Evolutionary conservation across 106 monocot genomes (phyloP), one percentile per base, ranked within the genome.

Genomic region (Dioscorea alata): DNA sequence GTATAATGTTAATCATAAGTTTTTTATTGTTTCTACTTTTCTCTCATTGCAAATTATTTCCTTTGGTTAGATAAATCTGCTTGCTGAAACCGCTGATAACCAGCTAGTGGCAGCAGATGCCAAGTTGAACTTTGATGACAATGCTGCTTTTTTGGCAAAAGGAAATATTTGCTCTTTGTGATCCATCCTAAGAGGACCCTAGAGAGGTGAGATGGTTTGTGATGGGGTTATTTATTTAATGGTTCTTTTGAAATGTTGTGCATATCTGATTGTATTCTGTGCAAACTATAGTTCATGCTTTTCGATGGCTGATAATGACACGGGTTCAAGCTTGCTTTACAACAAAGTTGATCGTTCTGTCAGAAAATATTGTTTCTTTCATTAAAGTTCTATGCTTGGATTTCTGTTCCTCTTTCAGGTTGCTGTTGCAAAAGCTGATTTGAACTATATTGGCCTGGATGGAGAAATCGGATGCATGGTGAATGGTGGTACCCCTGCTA

Each of bases 401-500:
- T 31, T 69, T 57, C 57, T 19, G 52, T 59, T 77, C 8, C 42
- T 21, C 71, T n/a, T 64, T 10, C 67, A 93, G 92, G 97, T 97
- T 68, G 81, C 83, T 81, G 97, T 89, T 73, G 81, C 83, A n/a
- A 79, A 90, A 76, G 90, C 86, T 33, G 83, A 90, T 70, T 67
- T 86, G 48, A 90, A 86, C 65, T 90, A 86, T 66, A 86, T 86
- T 69, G 83, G 83, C n/a, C 53, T 97, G 48, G 97, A 97, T 74
- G 97, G 97, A 73, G 97, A 92, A 79, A 97, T 97, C 68, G 97
- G 97, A 51, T 92, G 97, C 83, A 97, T 92, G 97, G 97, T 97
- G 9, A 97, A 97, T 79, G 97, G 97, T 28, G 92, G 92, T 49
- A 97, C 97, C 49, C 96, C 96, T 76, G 96, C 96, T 31, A 97